Conservation (phyloP, 495 filamentous ascomycete species). For the Xylaria nigripes region DNA sequence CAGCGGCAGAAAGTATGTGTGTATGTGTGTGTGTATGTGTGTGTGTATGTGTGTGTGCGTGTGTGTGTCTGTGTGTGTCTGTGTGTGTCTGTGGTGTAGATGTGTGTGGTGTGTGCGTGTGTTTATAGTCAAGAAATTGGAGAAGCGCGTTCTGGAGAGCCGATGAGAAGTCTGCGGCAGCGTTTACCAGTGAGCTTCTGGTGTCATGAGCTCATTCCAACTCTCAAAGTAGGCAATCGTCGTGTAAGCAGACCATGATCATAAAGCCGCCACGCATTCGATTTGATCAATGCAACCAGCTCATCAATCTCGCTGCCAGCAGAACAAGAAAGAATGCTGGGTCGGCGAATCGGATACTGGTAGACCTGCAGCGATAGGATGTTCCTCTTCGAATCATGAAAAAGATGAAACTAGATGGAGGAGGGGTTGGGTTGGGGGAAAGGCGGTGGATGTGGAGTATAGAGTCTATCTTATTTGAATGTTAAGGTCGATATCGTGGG, state of each 20-base stretch:
- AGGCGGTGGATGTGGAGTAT: conserved; percentile 29
- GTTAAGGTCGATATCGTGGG: conserved; percentile 28
- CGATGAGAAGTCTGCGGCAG: background rate
- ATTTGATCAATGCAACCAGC: conserved; percentile 5
- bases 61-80: conserved; percentile 24
- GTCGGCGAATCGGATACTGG: conserved; percentile 18
- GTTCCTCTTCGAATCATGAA: conserved; percentile 20
- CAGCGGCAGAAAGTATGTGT: background rate
- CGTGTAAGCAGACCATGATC: conserved; percentile 10
- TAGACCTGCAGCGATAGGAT: conserved; percentile 23
- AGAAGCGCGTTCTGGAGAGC: background rate
- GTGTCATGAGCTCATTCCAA: conserved; percentile 11
- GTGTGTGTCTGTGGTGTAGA: too few species aligned
- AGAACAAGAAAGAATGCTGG: conserved; percentile 4
- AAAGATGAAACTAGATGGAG: conserved; percentile 22
- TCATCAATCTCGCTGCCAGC: conserved; percentile 11
- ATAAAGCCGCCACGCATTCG: conserved; percentile 8
- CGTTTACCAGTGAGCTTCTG: conserved; percentile 8
- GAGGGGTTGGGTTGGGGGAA: conserved; percentile 24
- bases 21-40: background rate
- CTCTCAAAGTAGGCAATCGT: conserved; percentile 9
- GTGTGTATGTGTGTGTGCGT: too few species aligned
- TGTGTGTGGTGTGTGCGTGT: conserved; percentile 3
- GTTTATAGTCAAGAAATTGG: conserved; percentile 33
- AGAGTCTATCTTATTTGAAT: conserved; percentile 27